Base-by-base conservation (phyloP, 2,329 filamentous ascomycete species). In the Beauveria asiatica region DNA sequence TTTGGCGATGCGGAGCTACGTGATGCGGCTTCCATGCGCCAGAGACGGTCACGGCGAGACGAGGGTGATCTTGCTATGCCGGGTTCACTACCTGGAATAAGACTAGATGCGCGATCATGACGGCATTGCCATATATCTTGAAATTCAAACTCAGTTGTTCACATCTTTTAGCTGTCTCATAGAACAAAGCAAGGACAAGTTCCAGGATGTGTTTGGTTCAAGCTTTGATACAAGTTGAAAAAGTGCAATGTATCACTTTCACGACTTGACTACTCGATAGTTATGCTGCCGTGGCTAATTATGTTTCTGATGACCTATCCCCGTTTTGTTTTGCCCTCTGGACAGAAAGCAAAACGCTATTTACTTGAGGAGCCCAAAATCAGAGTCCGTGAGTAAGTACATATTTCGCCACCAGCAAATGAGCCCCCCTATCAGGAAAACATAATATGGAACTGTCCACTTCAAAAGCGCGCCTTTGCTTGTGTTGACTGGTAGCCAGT, bases 391-490 rank as follows among this genome's bases (percentile, higher is more conserved):
- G 73, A 94, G 75, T 1, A 80, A 75, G 78, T 88, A 93, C 53
- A 97, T 69, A 55, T 83, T 78, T 66, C 73, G 80, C 72, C 85
- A 91, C 78, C 94, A 99, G 3, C 80, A 77, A 49, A 84, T 72
- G 1, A 88, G 85, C 1, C 94, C 94, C 0, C 73, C 78, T 1
- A 94, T 76, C 2, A 97, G 79, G 49, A 97, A 73, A 2, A 82
- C 61, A 70, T 97, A 97, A 71, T 97, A 97, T 1, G 82, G 77
- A 3, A 88, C 73, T 0, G 89, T 93, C 89, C 89, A 96, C 44
- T 71, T 67, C 65, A 65, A 64, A 8, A 63, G 64, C 3, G 46
- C 46, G 11, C 65, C 62, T 16, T 51, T 62, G 33, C 59, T 66
- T 64, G 61, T 66, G 64, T 67, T 68, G 60, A 48, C 64, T 59